Conservation (phyloP, 108 stramenopile species). For the Hondaea fermentalgiana region DNA sequence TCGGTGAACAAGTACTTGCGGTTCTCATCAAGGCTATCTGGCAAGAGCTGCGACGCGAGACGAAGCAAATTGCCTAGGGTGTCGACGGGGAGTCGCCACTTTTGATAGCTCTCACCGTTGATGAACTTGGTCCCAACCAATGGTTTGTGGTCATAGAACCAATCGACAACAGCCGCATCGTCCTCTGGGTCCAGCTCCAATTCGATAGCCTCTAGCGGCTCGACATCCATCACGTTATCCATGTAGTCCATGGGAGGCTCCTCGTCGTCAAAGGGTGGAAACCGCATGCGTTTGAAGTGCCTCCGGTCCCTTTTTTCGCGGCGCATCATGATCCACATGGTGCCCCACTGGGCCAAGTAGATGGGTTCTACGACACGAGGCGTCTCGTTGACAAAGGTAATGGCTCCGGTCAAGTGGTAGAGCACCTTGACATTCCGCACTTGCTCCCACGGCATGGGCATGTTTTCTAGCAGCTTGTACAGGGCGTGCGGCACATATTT, state of each 20-base stretch:
- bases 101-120: conserved; percentile 86
- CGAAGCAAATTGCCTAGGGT: conserved; percentile 87
- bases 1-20: conserved; percentile 83
- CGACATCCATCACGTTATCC: conserved; percentile 95
- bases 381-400: conserved; percentile 91
- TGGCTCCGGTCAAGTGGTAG: conserved; percentile 97
- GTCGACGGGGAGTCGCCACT: conserved; percentile 82
- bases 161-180: conserved; percentile 53
- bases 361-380: conserved; percentile 97
- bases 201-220: conserved; percentile 73
- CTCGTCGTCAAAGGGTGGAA: conserved; percentile 99
- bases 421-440: conserved; percentile 82
- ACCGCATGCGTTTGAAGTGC: conserved; percentile 98
- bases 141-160: conserved; percentile 62
- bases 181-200: conserved; percentile 79
- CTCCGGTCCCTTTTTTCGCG: conserved; percentile 94
- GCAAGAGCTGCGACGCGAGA: conserved; percentile 80
- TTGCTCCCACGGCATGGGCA: conserved; percentile 56
- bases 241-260: conserved; percentile 98
- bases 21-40: conserved; percentile 71
- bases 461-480: conserved; percentile 96
- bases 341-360: conserved; percentile 96
- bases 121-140: conserved; percentile 39
- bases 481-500: conserved; percentile 98
- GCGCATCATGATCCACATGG: conserved; percentile 97